Evolutionary conservation across 2,329 filamentous ascomycete species (phyloP).

Genomic region (Akanthomyces uredinophilus): DNA sequence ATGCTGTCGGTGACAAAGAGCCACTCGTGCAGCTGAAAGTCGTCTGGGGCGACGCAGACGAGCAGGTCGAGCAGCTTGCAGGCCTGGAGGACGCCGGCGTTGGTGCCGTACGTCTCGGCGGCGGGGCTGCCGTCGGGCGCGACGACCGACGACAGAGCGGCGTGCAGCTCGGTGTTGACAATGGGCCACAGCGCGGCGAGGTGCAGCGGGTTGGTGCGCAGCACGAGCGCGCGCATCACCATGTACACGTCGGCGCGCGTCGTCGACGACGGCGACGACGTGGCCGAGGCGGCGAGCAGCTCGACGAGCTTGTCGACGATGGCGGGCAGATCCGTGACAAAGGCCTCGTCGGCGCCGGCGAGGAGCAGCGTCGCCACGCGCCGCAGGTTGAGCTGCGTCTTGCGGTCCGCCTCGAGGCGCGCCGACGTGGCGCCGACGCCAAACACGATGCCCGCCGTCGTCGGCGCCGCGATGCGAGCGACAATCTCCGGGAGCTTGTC

Average conservation of each 20-base stretch:
- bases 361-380: conserved; percentile 76
- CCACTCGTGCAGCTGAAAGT: conserved; percentile 98
- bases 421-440: conserved; percentile 95
- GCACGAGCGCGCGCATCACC: conserved; percentile 72
- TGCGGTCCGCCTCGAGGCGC: conserved; percentile 88
- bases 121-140: conserved; percentile 58
- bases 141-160: conserved; percentile 69
- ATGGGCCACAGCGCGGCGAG: conserved; percentile 85
- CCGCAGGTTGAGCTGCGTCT: conserved; percentile 83
- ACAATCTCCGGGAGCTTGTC: conserved; percentile 80
- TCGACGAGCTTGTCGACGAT: conserved; percentile 84
- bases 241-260: conserved; percentile 89
- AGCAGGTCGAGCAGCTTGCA: conserved; percentile 90
- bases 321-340: conserved; percentile 66
- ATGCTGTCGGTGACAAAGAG: conserved; percentile 96
- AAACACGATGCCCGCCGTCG: conserved; percentile 94
- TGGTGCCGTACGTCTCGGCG: conserved; percentile 65
- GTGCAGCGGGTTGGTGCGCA: conserved; percentile 74
- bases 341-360: conserved; percentile 70
- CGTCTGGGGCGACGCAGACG: conserved; percentile 81
- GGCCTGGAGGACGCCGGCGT: conserved; percentile 74
- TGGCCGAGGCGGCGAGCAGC: conserved; percentile 73
- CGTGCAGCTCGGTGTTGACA: conserved; percentile 79
- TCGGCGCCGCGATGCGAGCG: conserved; percentile 72
- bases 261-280: conserved; percentile 85